Percentiles rank a stretch among this genome's conserved stretches.
Evolutionary conservation across 768 basidiomycete species (phyloP).

Genomic region (Leccinum pellstonianum): DNA sequence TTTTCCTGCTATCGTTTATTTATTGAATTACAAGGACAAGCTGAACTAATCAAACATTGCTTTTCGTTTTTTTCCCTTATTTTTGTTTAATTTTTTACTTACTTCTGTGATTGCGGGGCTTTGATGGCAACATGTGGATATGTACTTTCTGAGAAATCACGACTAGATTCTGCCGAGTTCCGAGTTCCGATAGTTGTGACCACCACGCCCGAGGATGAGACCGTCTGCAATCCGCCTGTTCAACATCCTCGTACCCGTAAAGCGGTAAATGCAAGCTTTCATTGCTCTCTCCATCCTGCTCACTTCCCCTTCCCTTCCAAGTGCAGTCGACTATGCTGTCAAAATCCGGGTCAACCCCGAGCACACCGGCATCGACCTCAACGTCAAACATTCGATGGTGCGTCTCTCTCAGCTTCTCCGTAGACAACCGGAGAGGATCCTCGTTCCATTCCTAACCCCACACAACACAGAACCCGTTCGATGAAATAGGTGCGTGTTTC

Average conservation of each 20-base stretch:
- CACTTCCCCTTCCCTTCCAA: conserved; percentile 30
- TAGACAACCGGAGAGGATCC: neutral
- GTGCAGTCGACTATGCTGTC: conserved; percentile 94
- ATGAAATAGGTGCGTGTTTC: conserved; percentile 81
- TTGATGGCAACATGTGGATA: neutral
- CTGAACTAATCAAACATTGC: neutral
- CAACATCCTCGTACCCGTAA: conserved; percentile 92
- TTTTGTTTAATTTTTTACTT: neutral
- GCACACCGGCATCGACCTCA: conserved; percentile 94
- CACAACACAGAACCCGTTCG: conserved; percentile 83
- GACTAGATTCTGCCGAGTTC: conserved; percentile 7
- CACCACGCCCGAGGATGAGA: conserved; percentile 52
- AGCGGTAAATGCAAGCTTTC: conserved; percentile 52
- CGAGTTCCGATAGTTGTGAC: conserved; percentile 13
- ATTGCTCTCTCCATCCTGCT: neutral
- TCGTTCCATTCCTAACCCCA: neutral
- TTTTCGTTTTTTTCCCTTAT: neutral
- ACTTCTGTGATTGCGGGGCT: neutral
- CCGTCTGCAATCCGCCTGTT: conserved; percentile 70
- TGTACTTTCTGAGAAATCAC: neutral
- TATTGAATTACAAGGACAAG: neutral
- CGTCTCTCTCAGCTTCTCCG: conserved; percentile 21
- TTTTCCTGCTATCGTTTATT: neutral
- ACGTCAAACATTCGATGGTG: conserved; percentile 99
- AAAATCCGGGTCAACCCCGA: conserved; percentile 97